Base-by-base conservation (phyloP, 345 rosid species). In the Lepidium didymum region DNA sequence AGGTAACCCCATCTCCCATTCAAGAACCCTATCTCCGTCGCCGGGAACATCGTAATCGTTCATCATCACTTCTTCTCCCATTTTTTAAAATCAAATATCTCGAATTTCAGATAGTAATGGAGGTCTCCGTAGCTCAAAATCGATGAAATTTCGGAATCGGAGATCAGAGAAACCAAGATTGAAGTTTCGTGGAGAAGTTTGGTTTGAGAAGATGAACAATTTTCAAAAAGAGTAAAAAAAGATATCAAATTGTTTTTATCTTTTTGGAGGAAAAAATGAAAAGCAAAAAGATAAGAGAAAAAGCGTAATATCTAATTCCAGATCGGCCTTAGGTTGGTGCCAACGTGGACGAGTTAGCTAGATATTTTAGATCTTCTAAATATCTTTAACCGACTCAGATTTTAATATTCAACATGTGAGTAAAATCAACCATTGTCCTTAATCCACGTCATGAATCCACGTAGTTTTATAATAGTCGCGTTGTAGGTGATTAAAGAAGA, bases 1-100 rank as follows among this genome's bases (percentile, higher is more conserved):
- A 0, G 99, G 99, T 21, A 95, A 56, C 2, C 99, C 99, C 74
- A 71, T 67, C 84, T 87, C 99, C 99, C 98, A 95, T 62, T 86
- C 99, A 0, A 21, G 4, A 41, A 91, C 80, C 50, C 92, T 79
- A 52, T 84, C 89, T 7, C 83, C 91, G 33, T 81, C 86, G 21
- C 80, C 86, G 43, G 64, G 65, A 45, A 50, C 51, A n/a, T 72
- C 74, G 37, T 50, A 81, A 37, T 78, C 80, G 55, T 52, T 78
- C 80, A 75, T 78, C 62, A 31, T 69, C 80, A 56, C 80, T 78
- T 69, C 78, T 43, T 78, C 80, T n/a, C 81, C 81, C 81, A 72
- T 72, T 66, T 75, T 36, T 0, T 1, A 46, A 25, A 14, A 11
- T 36, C 8, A 10, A 29, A 72, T 45, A 38, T 51, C 58, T 57